Evolutionary conservation across 768 basidiomycete species (phyloP).

Genomic region (Kwoniella pini): DNA sequence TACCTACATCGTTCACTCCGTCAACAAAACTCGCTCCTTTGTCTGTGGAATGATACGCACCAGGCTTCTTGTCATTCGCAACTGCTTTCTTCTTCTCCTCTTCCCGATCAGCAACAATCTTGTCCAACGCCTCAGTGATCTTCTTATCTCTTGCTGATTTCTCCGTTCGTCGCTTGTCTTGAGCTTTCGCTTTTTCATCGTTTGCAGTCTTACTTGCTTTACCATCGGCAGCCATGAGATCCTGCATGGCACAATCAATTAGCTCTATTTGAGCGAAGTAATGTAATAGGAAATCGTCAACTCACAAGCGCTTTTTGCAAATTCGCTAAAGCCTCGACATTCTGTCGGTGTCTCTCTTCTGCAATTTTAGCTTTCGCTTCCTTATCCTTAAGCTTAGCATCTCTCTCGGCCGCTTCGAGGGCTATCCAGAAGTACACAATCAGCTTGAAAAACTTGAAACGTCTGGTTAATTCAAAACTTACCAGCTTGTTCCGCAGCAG

Average conservation of each 20-base stretch:
- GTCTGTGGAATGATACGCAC: conserved; percentile 11
- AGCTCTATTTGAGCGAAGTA: not conserved
- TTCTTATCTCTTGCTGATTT: conserved; percentile 50
- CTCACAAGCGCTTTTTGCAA: conserved; percentile 47
- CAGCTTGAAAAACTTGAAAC: not conserved
- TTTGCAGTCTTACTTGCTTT: conserved; percentile 33
- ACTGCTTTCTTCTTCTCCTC: conserved; percentile 50
- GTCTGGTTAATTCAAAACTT: conserved; percentile 1
- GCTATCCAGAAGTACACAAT: conserved; percentile 12
- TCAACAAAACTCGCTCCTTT: too few relatives aligned
- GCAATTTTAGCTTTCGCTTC: conserved; percentile 45
- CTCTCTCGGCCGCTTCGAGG: conserved; percentile 43
- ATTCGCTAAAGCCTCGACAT: conserved; percentile 43
- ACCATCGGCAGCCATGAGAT: conserved; percentile 41
- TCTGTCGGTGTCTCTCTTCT: conserved; percentile 47
- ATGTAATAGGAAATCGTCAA: not conserved
- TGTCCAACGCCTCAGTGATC: conserved; percentile 52
- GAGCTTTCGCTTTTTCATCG: conserved; percentile 41
- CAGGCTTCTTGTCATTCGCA: conserved; percentile 52
- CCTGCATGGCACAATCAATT: conserved; percentile 17
- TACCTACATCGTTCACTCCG: conserved; percentile 13
- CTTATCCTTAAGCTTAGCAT: conserved; percentile 35
- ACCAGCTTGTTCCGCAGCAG: conserved; percentile 44
- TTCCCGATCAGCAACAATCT: conserved; percentile 44
- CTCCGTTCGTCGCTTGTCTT: conserved; percentile 48